phyloP scores from a whole-genome alignment of 768 basidiomycete species.

The Phylloporus arenicola region DNA sequence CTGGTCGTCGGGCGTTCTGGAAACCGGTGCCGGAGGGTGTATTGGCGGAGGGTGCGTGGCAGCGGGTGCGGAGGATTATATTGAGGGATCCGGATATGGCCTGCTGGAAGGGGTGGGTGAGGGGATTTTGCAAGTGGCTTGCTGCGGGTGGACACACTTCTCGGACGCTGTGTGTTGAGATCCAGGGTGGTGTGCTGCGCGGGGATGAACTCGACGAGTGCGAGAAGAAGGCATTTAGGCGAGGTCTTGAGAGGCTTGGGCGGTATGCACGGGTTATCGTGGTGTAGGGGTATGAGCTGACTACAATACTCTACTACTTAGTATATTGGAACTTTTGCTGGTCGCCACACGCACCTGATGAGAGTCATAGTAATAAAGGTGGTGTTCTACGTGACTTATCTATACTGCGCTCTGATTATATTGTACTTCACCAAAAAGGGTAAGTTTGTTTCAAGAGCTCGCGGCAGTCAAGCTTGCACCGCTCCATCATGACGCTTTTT shows the following conservation, averaged over 20 bases:
- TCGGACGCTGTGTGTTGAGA: conserved; percentile 7
- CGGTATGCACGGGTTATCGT: conserved; percentile 7
- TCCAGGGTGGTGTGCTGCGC: neutral
- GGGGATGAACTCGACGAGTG: neutral
- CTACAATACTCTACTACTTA: no score
- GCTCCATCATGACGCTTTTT: no score
- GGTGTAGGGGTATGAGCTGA: neutral
- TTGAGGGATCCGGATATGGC: conserved; percentile 9
- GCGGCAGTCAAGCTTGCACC: no score
- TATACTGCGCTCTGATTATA: neutral
- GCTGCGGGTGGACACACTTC: conserved; percentile 12
- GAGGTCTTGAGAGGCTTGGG: conserved; percentile 9
- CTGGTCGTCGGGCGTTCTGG: neutral
- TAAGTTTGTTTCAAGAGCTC: no score
- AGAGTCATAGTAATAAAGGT: no score
- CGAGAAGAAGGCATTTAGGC: conserved; percentile 1
- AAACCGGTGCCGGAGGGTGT: neutral
- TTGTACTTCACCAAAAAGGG: no score
- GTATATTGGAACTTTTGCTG: no score
- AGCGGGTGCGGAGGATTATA: conserved; percentile 1
- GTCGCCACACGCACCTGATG: no score
- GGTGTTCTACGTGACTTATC: no score
- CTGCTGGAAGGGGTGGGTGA: conserved; percentile 12
- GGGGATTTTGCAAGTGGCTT: conserved; percentile 16
- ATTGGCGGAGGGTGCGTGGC: conserved; percentile 9